phyloP scores from a whole-genome alignment of 2,329 filamentous ascomycete species.

The Scytalidium lignicola region DNA sequence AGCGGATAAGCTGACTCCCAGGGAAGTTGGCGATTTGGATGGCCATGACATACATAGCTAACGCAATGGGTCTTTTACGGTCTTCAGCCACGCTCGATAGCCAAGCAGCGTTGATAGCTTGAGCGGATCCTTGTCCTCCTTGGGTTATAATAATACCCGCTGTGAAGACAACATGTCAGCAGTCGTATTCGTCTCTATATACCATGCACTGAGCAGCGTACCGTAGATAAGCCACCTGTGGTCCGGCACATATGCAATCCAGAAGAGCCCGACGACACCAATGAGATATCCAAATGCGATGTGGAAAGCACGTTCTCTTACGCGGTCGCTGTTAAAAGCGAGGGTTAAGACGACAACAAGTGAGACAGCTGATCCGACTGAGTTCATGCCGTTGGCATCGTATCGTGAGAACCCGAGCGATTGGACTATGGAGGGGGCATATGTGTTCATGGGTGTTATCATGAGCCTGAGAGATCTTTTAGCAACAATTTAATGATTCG shows the following conservation, averaged over 20 bases:
- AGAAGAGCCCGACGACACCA: slow-evolving; percentile 3
- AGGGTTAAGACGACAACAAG: background rate
- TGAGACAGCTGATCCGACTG: slow-evolving; percentile 13
- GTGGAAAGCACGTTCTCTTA: slow-evolving; percentile 4
- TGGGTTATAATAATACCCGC: slow-evolving; percentile 5
- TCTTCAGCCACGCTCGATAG: slow-evolving; percentile 3
- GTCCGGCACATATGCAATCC: slow-evolving; percentile 1
- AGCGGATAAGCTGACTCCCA: slow-evolving; percentile 4
- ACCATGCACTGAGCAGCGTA: background rate
- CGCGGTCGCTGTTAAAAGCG: slow-evolving; percentile 5
- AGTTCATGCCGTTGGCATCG: slow-evolving; percentile 23
- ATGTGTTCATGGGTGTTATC: slow-evolving; percentile 17
- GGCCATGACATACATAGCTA: slow-evolving; percentile 6
- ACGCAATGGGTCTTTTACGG: slow-evolving; percentile 3
- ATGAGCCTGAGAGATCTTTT: slow-evolving; percentile 9
- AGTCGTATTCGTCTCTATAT: too few relatives aligned
- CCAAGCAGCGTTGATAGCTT: slow-evolving; percentile 6
- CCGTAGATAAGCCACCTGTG: slow-evolving; percentile 4
- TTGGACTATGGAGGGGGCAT: slow-evolving; percentile 26
- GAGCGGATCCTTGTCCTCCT: slow-evolving; percentile 4
- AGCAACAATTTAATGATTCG: background rate
- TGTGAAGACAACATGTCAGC: background rate
- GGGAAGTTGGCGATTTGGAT: slow-evolving; percentile 5
- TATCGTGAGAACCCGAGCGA: slow-evolving; percentile 21
- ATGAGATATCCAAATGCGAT: slow-evolving; percentile 1